Conservation (phyloP, 768 basidiomycete species). For the Daedaleopsis nitida region DNA sequence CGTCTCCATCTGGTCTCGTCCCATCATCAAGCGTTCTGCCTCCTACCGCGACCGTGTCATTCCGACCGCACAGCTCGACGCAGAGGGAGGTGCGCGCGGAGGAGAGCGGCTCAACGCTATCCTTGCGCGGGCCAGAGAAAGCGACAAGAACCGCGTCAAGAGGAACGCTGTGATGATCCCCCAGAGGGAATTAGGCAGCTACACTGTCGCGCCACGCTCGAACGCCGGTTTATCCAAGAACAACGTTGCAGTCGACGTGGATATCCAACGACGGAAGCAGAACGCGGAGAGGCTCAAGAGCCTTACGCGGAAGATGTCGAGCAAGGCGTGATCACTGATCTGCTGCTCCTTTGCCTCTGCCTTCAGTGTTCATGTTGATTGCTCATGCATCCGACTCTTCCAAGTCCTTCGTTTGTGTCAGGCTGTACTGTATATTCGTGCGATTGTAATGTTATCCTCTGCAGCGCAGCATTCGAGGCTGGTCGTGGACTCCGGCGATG, state of each 20-base stretch:
- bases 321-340: slow-evolving; percentile 18
- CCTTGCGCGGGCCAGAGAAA: slow-evolving; percentile 64
- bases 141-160: slow-evolving; percentile 67
- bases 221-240: slow-evolving; percentile 53
- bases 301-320: slow-evolving; percentile 53
- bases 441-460: no score
- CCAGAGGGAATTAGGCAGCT: slow-evolving; percentile 70
- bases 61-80: slow-evolving; percentile 52
- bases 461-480: no score
- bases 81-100: slow-evolving; percentile 36
- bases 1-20: slow-evolving; percentile 84
- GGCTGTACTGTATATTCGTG: no score
- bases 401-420: no score
- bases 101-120: slow-evolving; percentile 69
- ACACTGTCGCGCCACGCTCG: slow-evolving; percentile 73
- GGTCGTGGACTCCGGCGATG: no score
- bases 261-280: slow-evolving; percentile 71
- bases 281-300: slow-evolving; percentile 73
- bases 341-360: neutral
- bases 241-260: slow-evolving; percentile 67
- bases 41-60: slow-evolving; percentile 77
- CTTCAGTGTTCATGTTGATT: no score
- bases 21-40: slow-evolving; percentile 88
- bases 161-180: slow-evolving; percentile 87
- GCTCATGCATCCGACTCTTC: no score